A percentile compares a stretch with the other conserved stretches of the same genome.
These are phyloP conservation scores for Lagenidium giganteum DNA, from an alignment of 352 stramenopile genomes.

Conservation along the genomic window DNA sequence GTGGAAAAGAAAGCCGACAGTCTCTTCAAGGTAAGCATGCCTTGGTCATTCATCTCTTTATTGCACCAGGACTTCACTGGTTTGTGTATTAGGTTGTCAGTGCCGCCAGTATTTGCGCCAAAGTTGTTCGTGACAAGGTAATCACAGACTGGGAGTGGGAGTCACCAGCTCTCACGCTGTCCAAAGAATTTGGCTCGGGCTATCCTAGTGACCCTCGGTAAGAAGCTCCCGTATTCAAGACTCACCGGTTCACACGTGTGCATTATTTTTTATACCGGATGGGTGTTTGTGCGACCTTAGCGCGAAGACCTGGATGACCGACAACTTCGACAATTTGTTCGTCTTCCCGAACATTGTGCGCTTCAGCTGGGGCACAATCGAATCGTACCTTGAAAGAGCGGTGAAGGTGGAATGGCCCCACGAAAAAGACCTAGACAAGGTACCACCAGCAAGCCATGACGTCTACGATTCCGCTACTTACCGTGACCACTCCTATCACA, in stretches of 20 bases:
- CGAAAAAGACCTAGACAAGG: conserved; percentile 64
- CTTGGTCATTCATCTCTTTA: too few species aligned
- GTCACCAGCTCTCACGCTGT: conserved; percentile 36
- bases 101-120: conserved; percentile 88
- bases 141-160: conserved; percentile 86
- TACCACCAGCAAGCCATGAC: conserved; percentile 8
- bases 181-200: conserved; percentile 66
- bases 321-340: conserved; percentile 85
- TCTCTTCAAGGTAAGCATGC: conserved; percentile 93
- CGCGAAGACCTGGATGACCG: conserved; percentile 77
- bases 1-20: conserved; percentile 95
- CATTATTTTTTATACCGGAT: not conserved
- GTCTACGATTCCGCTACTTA: too few species aligned
- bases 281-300: conserved; percentile 11
- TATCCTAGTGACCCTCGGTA: conserved; percentile 92
- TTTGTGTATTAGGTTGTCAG: too few species aligned
- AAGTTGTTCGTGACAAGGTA: conserved; percentile 87
- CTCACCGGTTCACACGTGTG: not conserved
- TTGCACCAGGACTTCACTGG: too few species aligned
- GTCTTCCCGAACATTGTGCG: conserved; percentile 89
- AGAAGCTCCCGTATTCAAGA: too few species aligned
- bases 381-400: conserved; percentile 44
- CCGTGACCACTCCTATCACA: conserved; percentile 16
- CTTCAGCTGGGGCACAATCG: conserved; percentile 90
- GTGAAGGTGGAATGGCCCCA: conserved; percentile 64